phyloP scores from a whole-genome alignment of 176 grass and related monocot genomes.

The Zea luxurians region DNA sequence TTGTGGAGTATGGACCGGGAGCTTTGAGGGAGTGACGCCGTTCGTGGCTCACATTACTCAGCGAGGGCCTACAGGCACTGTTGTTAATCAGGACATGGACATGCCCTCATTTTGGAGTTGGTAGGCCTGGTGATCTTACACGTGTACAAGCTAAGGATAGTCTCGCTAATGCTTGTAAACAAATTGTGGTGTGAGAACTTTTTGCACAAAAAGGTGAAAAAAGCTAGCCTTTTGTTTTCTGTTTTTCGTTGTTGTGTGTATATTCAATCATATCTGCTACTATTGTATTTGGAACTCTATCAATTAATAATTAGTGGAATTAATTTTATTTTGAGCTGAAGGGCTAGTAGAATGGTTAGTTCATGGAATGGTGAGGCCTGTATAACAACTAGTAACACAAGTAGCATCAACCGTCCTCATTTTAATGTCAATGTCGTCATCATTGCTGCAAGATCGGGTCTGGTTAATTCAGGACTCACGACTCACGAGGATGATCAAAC shows the following conservation, averaged over 20 bases:
- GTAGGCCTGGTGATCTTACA: constrained; percentile 9
- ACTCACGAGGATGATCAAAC: not conserved
- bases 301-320: not conserved
- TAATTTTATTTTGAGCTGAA: not conserved
- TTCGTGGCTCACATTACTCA: constrained; percentile 40
- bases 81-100: constrained; percentile 9
- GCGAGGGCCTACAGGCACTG: constrained; percentile 25
- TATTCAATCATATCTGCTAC: constrained; percentile 13
- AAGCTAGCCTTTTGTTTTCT: not conserved
- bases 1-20: not conserved
- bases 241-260: not conserved
- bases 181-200: not conserved
- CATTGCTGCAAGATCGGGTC: not conserved
- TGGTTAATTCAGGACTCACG: not conserved
- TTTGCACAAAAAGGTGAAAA: constrained; percentile 25
- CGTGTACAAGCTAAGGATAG: constrained; percentile 26
- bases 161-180: not conserved
- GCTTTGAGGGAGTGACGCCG: not conserved
- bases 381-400: not conserved
- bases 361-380: constrained; percentile 7
- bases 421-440: not conserved
- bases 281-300: constrained; percentile 24
- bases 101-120: constrained; percentile 19
- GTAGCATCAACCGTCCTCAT: not conserved
- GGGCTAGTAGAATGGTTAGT: not conserved